phyloP scores from a whole-genome alignment of 1,284 basidiomycete genomes.

The Ceratobasidium sp. region DNA sequence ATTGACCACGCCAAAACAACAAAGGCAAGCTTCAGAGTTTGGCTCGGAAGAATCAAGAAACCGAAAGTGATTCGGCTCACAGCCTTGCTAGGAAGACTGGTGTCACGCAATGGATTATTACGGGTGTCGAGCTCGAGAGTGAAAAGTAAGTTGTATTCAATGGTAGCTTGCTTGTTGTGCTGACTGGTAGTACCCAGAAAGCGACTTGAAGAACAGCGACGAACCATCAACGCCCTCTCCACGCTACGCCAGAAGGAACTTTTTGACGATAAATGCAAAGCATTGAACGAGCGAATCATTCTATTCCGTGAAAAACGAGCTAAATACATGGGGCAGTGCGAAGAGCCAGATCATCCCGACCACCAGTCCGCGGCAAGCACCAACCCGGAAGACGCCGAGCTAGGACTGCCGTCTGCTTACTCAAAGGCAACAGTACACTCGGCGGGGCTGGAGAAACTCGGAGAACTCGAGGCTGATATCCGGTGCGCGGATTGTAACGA shows the following conservation, averaged over 20 bases:
- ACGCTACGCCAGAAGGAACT: background rate
- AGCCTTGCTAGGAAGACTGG: background rate
- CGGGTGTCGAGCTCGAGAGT: conserved; percentile 12
- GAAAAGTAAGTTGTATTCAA: background rate
- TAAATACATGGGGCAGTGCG: background rate
- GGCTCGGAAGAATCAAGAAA: background rate
- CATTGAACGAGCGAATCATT: background rate
- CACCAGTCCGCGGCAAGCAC: background rate
- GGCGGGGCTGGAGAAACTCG: background rate
- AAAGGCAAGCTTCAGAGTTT: background rate
- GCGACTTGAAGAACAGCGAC: background rate
- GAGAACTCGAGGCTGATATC: background rate
- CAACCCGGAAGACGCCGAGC: conserved; percentile 17
- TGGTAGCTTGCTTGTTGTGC: background rate
- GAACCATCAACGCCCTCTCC: background rate
- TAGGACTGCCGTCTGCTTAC: conserved; percentile 12
- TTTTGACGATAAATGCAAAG: background rate
- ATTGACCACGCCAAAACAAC: too few species aligned
- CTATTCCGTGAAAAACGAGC: background rate
- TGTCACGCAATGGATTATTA: conserved; percentile 1
- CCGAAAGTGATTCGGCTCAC: background rate
- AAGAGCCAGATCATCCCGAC: conserved; percentile 13
- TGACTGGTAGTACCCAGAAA: background rate
- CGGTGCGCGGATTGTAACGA: background rate
- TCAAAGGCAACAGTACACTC: background rate